These are phyloP conservation scores for Aurinia saxatilis DNA, from an alignment of 345 rosid species.

Conservation along the genomic window DNA sequence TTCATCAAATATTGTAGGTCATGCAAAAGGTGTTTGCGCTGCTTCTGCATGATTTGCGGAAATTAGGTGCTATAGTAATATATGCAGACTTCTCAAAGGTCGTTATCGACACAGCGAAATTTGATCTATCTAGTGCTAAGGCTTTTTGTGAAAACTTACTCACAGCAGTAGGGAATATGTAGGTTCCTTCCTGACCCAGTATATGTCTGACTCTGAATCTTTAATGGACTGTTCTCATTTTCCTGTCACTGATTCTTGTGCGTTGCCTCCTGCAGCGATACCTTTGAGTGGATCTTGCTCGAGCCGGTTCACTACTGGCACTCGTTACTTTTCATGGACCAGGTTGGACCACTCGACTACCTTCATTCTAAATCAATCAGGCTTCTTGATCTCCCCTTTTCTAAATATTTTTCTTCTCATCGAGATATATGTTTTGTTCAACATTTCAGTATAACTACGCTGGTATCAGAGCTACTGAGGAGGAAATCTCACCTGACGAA, in stretches of 20 bases:
- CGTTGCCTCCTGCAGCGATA: conserved; percentile 46
- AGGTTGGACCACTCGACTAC: conserved; percentile 59
- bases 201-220: background rate
- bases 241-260: conserved; percentile 9
- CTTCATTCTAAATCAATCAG: background rate
- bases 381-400: conserved; percentile 4
- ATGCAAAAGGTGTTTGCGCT: conserved; percentile 97
- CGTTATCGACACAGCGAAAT: conserved; percentile 78
- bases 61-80: conserved; percentile 84
- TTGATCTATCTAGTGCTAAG: conserved; percentile 63
- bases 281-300: conserved; percentile 83
- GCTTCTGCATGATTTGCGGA: conserved; percentile 85
- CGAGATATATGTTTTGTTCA: background rate
- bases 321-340: conserved; percentile 93
- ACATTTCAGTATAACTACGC: conserved; percentile 67
- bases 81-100: conserved; percentile 89
- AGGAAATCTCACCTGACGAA: conserved; percentile 46
- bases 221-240: conserved; percentile 1
- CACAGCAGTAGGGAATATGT: conserved; percentile 70
- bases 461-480: conserved; percentile 64
- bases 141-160: conserved; percentile 87
- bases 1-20: conserved; percentile 40
- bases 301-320: conserved; percentile 84
- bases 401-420: background rate
- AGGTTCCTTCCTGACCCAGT: conserved; percentile 22